phyloP scores from a whole-genome alignment of 192 early-diverging fungal genomes.

The Coemansia sp. region DNA sequence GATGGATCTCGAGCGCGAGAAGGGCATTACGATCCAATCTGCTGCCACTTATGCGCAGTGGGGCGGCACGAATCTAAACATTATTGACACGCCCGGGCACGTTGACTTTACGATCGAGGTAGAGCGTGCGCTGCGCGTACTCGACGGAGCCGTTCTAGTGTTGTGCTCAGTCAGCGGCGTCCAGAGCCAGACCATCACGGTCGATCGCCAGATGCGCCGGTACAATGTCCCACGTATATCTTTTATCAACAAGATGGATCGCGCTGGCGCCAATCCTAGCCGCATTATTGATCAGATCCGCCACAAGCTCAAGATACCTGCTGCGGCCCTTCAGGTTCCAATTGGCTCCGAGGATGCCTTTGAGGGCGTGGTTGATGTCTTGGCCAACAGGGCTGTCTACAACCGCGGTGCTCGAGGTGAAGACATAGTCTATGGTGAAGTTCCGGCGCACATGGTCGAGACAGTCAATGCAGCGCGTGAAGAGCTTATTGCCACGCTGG shows the following conservation, averaged over 20 bases:
- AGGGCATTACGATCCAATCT: slow-evolving; percentile 87
- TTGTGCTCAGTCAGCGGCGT: slow-evolving; percentile 85
- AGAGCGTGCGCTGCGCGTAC: slow-evolving; percentile 81
- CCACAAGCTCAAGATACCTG: slow-evolving; percentile 73
- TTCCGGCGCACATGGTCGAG: slow-evolving; percentile 67
- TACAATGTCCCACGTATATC: slow-evolving; percentile 85
- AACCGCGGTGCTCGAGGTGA: slow-evolving; percentile 89
- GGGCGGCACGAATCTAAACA: slow-evolving; percentile 79
- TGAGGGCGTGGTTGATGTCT: slow-evolving; percentile 88
- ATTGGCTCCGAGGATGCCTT: slow-evolving; percentile 89
- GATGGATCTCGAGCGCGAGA: slow-evolving; percentile 97
- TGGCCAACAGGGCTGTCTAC: slow-evolving; percentile 83
- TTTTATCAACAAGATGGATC: slow-evolving; percentile 92
- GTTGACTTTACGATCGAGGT: slow-evolving; percentile 91
- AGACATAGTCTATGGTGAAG: slow-evolving; percentile 68
- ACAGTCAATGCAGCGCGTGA: slow-evolving; percentile 67
- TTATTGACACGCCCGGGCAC: slow-evolving; percentile 90
- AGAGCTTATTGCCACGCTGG: slow-evolving; percentile 76
- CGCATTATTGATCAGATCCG: slow-evolving; percentile 81
- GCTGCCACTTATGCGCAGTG: slow-evolving; percentile 86
- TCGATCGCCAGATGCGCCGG: slow-evolving; percentile 89
- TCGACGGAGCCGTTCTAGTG: slow-evolving; percentile 85
- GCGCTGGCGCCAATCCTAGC: slow-evolving; percentile 81
- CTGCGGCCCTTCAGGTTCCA: slow-evolving; percentile 79
- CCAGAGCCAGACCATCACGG: slow-evolving; percentile 86